These are phyloP conservation scores for Hylodesmum podocarpum DNA, from an alignment of 306 rosid genomes.

Conservation along the genomic window DNA sequence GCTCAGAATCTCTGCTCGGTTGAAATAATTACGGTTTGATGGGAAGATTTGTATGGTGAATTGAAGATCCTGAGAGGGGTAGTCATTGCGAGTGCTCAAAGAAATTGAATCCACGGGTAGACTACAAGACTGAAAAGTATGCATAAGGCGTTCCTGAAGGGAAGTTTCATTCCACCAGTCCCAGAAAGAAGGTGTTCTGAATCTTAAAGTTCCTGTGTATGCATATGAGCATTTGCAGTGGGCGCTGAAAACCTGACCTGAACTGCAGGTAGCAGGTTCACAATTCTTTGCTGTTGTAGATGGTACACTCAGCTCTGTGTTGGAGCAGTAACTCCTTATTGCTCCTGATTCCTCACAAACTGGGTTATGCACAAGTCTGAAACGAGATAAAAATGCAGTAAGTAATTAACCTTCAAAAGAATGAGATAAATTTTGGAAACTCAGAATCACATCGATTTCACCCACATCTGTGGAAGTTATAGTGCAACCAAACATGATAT, in stretches of 20 bases:
- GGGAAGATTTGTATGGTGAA: constrained; percentile 47
- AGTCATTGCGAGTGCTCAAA: neutral
- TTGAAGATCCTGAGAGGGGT: constrained; percentile 25
- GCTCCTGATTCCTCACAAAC: neutral
- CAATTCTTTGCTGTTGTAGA: neutral
- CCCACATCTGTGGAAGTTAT: too few species aligned
- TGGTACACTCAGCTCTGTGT: neutral
- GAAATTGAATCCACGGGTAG: constrained; percentile 45
- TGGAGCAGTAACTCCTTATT: neutral
- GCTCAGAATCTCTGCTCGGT: constrained; percentile 6
- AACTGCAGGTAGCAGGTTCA: neutral
- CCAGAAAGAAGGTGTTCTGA: neutral
- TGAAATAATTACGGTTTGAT: constrained; percentile 38
- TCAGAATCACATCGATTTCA: too few species aligned
- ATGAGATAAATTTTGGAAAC: neutral
- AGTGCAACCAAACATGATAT: too few species aligned
- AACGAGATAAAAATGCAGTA: neutral
- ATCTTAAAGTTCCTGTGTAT: neutral
- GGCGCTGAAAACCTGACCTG: neutral
- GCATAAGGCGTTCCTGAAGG: neutral
- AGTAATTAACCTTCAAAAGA: neutral
- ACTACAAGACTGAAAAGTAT: neutral
- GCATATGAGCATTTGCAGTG: constrained; percentile 1
- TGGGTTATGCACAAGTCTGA: neutral
- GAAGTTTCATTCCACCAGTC: neutral